Evolutionary conservation across 1,284 basidiomycete species (phyloP), one percentile per base, ranked within the genome.

Genomic region (Hemileia vastatrix): DNA sequence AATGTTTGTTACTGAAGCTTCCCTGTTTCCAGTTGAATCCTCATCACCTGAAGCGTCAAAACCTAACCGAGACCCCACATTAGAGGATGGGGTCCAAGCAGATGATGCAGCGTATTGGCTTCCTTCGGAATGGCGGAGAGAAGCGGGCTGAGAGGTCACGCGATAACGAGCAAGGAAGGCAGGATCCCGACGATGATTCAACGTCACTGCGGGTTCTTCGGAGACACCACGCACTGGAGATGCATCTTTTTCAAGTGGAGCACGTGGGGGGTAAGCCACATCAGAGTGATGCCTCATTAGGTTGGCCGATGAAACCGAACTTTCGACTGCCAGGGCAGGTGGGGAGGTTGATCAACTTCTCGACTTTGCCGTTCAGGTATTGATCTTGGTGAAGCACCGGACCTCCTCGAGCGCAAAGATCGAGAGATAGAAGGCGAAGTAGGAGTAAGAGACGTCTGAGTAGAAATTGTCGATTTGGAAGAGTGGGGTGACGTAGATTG

Each of bases 41-140:
- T n/a, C n/a, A n/a, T 54, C 18, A 27, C n/a, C 51, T 15, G 21
- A 23, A 15, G 23, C 31, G 21, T 60, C 58, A 9, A 32, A 54
- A 3, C 51, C 58, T 18, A 54, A 45, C 18, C 58, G 58, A 31
- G 58, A 60, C 13, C 58, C 58, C 15, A 24, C 31, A 43, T 43
- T 33, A 8, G 58, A 60, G 43, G 50, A 60, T 6, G 58, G 58
- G 13, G 58, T 60, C 58, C 58, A 60, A 31, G 45, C 51, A 40
- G 58, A 60, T n/a, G 58, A 60, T n/a, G 58, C 45, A 15, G 58
- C 58, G 45, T 60, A 60, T 51, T 60, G 58, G 36, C 58, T 60
- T 19, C 58, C 58, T 43, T 60, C 58, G 1, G 58, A 60, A 45
- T 60, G 58, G 6, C 58, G 58, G 43, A 45, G 47, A 33, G 58